Base-by-base conservation (phyloP, 139 green algal genomes). In the Micractinium conductrix region DNA sequence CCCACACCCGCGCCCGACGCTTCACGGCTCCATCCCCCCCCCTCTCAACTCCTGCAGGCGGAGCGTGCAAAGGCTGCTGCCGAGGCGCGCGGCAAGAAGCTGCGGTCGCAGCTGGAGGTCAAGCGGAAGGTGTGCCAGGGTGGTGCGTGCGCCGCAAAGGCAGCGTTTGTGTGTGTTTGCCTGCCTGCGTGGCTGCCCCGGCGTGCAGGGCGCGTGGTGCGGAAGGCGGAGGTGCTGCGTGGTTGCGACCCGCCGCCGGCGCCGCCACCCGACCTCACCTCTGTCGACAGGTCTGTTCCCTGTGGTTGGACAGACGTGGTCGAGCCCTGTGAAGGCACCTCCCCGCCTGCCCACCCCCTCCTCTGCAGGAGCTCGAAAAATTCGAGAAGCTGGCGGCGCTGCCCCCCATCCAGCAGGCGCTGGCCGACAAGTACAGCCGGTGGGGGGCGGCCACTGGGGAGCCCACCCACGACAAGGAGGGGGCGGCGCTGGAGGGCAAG, bases 391-490 rank as follows among this genome's bases (percentile, higher is more conserved):
- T 95, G 79, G 86, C 90, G 21, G 91, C 82, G 65, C 80, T 95
- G 86, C 83, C 81, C 4, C 70, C 62, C 33, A 50, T 81, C 60
- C 83, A 85, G 62, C 83, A 90, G 63, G 89, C 88, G 37, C 78
- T 96, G 38, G 67, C 84, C 35, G 91, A 94, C 84, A 96, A 96
- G 89, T 96, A 94, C 89, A 92, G 67, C 33, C 86, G 88, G 74
- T 97, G 94, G 28, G 65, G n/a, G 4, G 10, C n/a, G n/a, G 91
- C 89, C 6, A 90, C 43, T 37, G 93, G 94, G 2, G 85, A 97
- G 33, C 96, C 96, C 40, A 98, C 94, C 6, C 90, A 95, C 58
- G 91, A 96, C 87, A 93, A 91, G 55, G 92, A 96, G 4, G 96
- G 96, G 44, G 86, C 86, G 19, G 84, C 84, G 67, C 85, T 99